phyloP scores from a whole-genome alignment of 1,284 basidiomycete genomes.

The Prillingera fragicola region DNA sequence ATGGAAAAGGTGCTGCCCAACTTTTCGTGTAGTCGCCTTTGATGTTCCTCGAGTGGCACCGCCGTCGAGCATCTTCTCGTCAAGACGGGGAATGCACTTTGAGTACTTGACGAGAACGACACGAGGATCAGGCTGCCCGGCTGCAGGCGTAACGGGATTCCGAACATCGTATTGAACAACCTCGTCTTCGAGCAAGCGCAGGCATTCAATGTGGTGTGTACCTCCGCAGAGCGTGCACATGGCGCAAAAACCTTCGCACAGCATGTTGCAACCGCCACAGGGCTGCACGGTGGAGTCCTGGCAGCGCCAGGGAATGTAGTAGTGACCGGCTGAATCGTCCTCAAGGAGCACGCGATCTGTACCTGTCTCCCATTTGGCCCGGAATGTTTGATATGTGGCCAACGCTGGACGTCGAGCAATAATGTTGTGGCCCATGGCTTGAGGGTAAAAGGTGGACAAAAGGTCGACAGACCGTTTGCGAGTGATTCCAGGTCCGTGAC shows the following conservation, averaged over 20 bases:
- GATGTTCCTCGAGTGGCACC: conserved; percentile 3
- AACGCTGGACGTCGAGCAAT: conserved; percentile 32
- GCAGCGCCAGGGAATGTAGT: conserved; percentile 36
- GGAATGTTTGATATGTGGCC: conserved; percentile 26
- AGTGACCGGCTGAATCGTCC: conserved; percentile 30
- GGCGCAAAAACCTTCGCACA: conserved; percentile 30
- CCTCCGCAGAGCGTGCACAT: conserved; percentile 34
- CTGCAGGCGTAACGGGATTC: too few relatives aligned
- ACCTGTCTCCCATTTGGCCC: conserved; percentile 34
- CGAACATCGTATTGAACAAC: conserved; percentile 26
- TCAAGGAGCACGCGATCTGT: conserved; percentile 27
- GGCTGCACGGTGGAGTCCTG: not conserved
- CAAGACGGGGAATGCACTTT: conserved; percentile 19
- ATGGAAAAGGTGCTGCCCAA: conserved; percentile 31
- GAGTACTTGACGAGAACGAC: conserved; percentile 28
- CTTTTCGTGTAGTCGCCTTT: conserved; percentile 12
- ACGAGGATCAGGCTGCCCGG: too few relatives aligned
- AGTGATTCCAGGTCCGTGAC: conserved; percentile 58
- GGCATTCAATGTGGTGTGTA: conserved; percentile 31
- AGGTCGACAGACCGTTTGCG: conserved; percentile 54
- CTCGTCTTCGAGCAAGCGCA: conserved; percentile 15
- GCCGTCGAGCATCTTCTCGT: conserved; percentile 24
- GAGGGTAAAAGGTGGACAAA: conserved; percentile 61
- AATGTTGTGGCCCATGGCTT: conserved; percentile 59
- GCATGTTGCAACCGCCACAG: conserved; percentile 24